Base-by-base conservation (phyloP, 2,329 filamentous ascomycete species). In the Cladosporium austrohemisphaericum region DNA sequence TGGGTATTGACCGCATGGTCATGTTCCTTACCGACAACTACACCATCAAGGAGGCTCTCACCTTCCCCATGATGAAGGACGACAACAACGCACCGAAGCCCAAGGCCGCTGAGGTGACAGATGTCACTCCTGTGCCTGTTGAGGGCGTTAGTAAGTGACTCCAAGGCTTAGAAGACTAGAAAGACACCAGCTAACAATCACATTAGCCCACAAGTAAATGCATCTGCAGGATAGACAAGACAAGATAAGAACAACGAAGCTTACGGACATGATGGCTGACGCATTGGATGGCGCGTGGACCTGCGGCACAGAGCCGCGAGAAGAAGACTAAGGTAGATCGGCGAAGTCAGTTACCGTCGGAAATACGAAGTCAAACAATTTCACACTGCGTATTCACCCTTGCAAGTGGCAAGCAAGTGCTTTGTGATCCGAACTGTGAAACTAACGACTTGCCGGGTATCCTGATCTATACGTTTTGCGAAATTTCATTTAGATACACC, bases 11-110 rank as follows among this genome's bases (percentile, higher is more conserved):
- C 74, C 84, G 92, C 53, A 74, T 95, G 69, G 86, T 90, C 68
- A 95, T 95, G 90, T 95, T 95, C 80, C 74, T 97, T 70, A 95
- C 92, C 41, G 83, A 97, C 72, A 88, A 95, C 74, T 93, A 95
- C 75, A 88, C 82, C 60, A 98, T 98, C 69, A 91, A 93, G 72
- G 93, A 98, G 72, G 92, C 97, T 3, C 74, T 97, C 55, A 84
- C 92, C 7, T 98, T 98, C 82, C 93, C 93, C 9, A 92, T 96
- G 74, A 95, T 98, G 88, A 95, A 95, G 81, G 87, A 92, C 43
- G 50, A 55, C 22, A 66, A 67, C 29, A 66, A 69, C 53, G 69
- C 70, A 57, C 57, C 59, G 38, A 71, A 71, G 49, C 68, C 68
- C 57, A 66, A 73, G 53, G 81, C 81, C 10, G 83, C 81, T 2